These are phyloP conservation scores for Candida broadrunensis DNA, from an alignment of 805 yeast species.

Conservation along the genomic window DNA sequence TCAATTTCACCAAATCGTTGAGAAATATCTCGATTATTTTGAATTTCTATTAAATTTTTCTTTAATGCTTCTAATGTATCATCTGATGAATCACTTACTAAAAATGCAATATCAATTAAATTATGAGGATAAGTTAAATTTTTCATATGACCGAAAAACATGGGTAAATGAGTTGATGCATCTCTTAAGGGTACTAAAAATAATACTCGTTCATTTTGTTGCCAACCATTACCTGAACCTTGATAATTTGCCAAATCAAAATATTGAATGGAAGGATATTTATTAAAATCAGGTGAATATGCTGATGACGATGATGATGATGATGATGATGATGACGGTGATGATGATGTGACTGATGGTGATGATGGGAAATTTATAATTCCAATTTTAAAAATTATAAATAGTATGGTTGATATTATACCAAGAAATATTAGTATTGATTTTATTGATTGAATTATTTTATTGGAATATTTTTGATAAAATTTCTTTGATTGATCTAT, in stretches of 20 bases:
- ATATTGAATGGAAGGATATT: constrained; percentile 48
- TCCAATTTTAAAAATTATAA: not conserved
- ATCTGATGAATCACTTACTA: constrained; percentile 89
- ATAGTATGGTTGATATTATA: not conserved
- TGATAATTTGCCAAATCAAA: constrained; percentile 68
- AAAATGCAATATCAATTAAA: constrained; percentile 75
- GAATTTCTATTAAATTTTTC: constrained; percentile 57
- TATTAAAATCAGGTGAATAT: constrained; percentile 32
- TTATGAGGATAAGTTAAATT: constrained; percentile 85
- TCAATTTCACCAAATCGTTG: constrained; percentile 80
- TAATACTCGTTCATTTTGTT: constrained; percentile 69
- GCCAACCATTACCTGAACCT: constrained; percentile 78
- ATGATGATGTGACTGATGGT: not conserved
- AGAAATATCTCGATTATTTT: constrained; percentile 57
- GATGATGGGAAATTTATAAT: not conserved
- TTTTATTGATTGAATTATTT: not conserved
- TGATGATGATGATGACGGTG: too few species aligned
- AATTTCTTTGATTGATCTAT: not conserved
- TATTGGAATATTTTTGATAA: not conserved
- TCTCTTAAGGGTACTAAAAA: constrained; percentile 90
- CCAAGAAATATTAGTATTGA: not conserved
- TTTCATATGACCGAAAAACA: constrained; percentile 80
- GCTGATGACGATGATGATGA: constrained; percentile 4
- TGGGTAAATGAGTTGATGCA: constrained; percentile 84
- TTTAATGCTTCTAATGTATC: constrained; percentile 73